Evolutionary conservation across 176 grass and related monocot genomes (phyloP), one percentile per base, ranked within the genome.

Genomic region (Juncus inflexus): DNA sequence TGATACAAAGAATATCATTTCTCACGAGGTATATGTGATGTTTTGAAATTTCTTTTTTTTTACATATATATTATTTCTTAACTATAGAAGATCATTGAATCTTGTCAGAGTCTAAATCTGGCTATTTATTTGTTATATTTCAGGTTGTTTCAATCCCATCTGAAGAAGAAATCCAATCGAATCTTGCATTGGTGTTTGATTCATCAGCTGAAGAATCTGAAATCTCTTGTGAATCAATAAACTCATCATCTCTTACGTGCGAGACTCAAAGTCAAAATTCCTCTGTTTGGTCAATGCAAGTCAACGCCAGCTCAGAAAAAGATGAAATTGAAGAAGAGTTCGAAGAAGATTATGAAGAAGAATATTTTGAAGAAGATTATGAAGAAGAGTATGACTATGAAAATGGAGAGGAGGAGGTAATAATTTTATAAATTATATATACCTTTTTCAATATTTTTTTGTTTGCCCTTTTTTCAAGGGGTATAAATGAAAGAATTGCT

Each of bases 271-370:
- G 37, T 19, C 11, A 67, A 37, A 35, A 15, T 16, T 73, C 70
- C 35, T 73, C 70, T 45, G 16, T 61, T 61, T 73, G 53, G 70
- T 73, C 70, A 58, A 19, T 73, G 10, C 54, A 73, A 50, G 70
- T 73, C 43, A 73, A 73, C 60, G 70, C 40, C 40, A 51, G 70
- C 59, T 60, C 56, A 36, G 56, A 59, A 51, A 50, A 47, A 28
- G 69, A 72, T 15, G 52, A 73, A 37, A 42, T 60, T 54, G 65
- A 39, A 50, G 49, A 38, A 13, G 16, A 51, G 52, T 7, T 12
- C n/a, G 45, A 28, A 50, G 49, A 54, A 67, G 14, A 51, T 52
- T 8, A 7, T 38, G 65, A 54, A 39, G 65, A 67, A 12, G 3
- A 35, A 0, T 36, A 42, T 15, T 11, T 62, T 38, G 36, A 62